Base-by-base conservation (phyloP, 1,284 basidiomycete genomes). In the Taiwanofungus camphoratus region DNA sequence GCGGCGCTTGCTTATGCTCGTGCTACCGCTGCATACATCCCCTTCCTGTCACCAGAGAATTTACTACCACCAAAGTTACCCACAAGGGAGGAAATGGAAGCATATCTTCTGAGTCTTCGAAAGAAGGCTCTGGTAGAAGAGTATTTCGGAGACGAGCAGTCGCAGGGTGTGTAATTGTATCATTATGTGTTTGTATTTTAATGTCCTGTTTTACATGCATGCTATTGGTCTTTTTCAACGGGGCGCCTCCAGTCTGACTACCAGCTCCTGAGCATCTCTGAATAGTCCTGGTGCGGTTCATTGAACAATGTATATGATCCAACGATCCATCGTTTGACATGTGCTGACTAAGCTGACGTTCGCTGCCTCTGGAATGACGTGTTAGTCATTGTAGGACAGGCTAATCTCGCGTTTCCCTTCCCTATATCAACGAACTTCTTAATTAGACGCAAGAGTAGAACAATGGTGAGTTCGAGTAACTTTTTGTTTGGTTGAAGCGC, bases 101-200 rank as follows among this genome's bases (percentile, higher is more conserved):
- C 67, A 23, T 77, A 87, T 18, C 62, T 97, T 42, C 72, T 97
- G 44, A 77, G 76, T 30, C n/a, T n/a, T n/a, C n/a, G n/a, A n/a
- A n/a, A n/a, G n/a, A 74, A 81, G 62, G 84, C 85, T 13, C 63
- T 96, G 39, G 77, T 93, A 44, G 85, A 90, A 51, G 90, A 95
- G 67, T 87, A 87, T 60, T 75, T 79, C 49, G 77, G 76, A 11
- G 54, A 64, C 33, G 53, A 56, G 49, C 34, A 45, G 35, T 6
- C 13, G 22, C n/a, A n/a, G n/a, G n/a, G n/a, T n/a, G 32, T 16
- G 32, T 27, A 7, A 8, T 7, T 27, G 26, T 27, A 8, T 7
- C 13, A 27, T 27, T 7, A 27, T 27, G 7, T 27, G 26, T 27
- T 8, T 13, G 26, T 13, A 8, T 13, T 27, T 7, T 13, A 27